Base-by-base conservation (phyloP, 2,329 filamentous ascomycete genomes). In the Cordyceps javanica region DNA sequence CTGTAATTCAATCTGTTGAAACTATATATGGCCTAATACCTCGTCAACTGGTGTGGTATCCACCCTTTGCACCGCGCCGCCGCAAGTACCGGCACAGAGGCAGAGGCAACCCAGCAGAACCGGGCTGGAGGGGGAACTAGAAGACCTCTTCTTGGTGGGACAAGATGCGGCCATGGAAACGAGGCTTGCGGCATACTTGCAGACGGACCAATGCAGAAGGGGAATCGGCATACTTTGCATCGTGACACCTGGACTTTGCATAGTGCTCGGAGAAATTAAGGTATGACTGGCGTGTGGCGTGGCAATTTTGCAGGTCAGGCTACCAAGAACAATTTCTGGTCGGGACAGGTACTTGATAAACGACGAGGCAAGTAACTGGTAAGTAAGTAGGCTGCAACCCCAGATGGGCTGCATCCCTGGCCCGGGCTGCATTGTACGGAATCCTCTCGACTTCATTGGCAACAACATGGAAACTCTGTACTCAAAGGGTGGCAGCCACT, bases 141-240 rank as follows among this genome's bases (percentile, higher is more conserved):
- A 10, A 41, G 25, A 32, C 34, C 28, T n/a, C 10, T n/a, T n/a
- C n/a, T 6, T 44, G 23, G 53, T 49, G 53, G 53, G 53, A 56
- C 53, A 41, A 14, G 42, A 16, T 14, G 36, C 41, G 21, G 42
- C 41, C 52, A 55, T 38, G 21, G 10, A 46, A 34, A 55, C 23
- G 52, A 55, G 52, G 51, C 51, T 45, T 54, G 51, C 39, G 25
- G 28, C 41, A 16, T 13, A 36, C 41, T 21, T 46, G 21, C n/a
- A 39, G 28, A 11, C 32, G 21, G 53, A 25, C 53, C 42, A 49
- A 56, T 56, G 32, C 44, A 23, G 21, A 32, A 36, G 30, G 14
- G 34, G 4, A 25, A 16, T 55, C 13, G 32, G 7, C 26, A 39
- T 39, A 5, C 8, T n/a, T 8, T n/a, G 32, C 32, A 26, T 56